Evolutionary conservation across 805 yeast genomes (phyloP).

Genomic region (Saturnispora quitensis): DNA sequence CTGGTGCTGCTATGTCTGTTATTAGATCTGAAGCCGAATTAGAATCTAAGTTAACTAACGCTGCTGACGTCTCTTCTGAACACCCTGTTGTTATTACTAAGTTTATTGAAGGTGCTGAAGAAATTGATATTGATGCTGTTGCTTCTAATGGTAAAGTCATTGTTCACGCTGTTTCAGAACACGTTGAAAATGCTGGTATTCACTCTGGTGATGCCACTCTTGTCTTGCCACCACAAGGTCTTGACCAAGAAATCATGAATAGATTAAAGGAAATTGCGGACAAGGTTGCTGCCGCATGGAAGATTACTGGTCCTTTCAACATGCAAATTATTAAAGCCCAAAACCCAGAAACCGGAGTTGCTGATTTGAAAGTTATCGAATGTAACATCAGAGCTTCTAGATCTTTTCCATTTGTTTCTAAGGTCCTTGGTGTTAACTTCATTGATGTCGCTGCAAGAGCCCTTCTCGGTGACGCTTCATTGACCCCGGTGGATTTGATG

Average conservation of each 20-base stretch:
- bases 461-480: constrained; percentile 62
- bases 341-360: constrained; percentile 67
- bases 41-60: constrained; percentile 72
- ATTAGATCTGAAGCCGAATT: constrained; percentile 73
- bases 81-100: constrained; percentile 97
- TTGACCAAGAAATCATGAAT: constrained; percentile 82
- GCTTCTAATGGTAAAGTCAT: constrained; percentile 81
- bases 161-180: constrained; percentile 95
- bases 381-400: constrained; percentile 99
- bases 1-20: constrained; percentile 99
- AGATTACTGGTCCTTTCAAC: constrained; percentile 95
- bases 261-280: constrained; percentile 94
- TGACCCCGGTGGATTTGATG: constrained; percentile 81
- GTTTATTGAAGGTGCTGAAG: constrained; percentile 92
- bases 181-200: constrained; percentile 98
- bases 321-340: constrained; percentile 94
- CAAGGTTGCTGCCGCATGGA: constrained; percentile 88
- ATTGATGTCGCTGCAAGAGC: constrained; percentile 93
- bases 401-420: constrained; percentile 96
- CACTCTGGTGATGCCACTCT: constrained; percentile 99
- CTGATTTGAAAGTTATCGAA: constrained; percentile 87
- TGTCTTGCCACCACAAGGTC: constrained; percentile 93
- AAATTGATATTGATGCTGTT: constrained; percentile 95
- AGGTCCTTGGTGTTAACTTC: constrained; percentile 91
- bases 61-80: constrained; percentile 88